Evolutionary conservation across 805 yeast genomes (phyloP).

Genomic region (Barnettozyma vustinii): DNA sequence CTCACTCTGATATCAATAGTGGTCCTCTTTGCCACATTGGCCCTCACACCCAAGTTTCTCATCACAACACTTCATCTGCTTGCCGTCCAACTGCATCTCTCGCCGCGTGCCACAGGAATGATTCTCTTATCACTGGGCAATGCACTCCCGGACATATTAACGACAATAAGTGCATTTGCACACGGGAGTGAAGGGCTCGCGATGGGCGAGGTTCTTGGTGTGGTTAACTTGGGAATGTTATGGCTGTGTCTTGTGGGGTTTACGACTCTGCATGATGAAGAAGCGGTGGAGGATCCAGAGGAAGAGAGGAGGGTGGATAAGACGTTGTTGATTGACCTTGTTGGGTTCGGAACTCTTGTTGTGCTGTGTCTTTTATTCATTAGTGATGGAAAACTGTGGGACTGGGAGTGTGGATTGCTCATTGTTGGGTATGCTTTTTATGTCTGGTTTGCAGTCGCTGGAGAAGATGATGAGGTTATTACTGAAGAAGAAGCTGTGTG

Average conservation of each 20-base stretch:
- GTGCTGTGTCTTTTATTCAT: conserved; percentile 46
- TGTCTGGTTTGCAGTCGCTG: conserved; percentile 30
- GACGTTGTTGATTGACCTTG: conserved; percentile 54
- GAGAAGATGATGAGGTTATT: not conserved
- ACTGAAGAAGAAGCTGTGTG: not conserved
- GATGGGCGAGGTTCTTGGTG: conserved; percentile 81
- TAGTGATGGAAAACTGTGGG: conserved; percentile 47
- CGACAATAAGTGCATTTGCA: conserved; percentile 78
- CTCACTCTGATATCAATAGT: not conserved
- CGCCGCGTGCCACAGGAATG: conserved; percentile 79
- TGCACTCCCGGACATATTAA: conserved; percentile 84
- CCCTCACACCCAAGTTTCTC: not conserved
- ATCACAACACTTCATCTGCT: conserved; percentile 26
- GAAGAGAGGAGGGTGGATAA: conserved; percentile 34
- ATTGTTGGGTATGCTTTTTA: conserved; percentile 51
- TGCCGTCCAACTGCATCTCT: conserved; percentile 53
- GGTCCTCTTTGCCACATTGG: not conserved
- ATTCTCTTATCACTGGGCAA: conserved; percentile 88
- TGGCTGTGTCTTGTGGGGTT: conserved; percentile 1
- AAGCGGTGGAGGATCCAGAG: not conserved
- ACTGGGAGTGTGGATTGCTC: conserved; percentile 54
- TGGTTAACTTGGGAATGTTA: not conserved
- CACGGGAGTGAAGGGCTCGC: conserved; percentile 73
- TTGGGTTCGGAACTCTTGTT: conserved; percentile 49
- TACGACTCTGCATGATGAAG: not conserved